phyloP scores from a whole-genome alignment of 495 filamentous ascomycete species.

The Halenospora varia region DNA sequence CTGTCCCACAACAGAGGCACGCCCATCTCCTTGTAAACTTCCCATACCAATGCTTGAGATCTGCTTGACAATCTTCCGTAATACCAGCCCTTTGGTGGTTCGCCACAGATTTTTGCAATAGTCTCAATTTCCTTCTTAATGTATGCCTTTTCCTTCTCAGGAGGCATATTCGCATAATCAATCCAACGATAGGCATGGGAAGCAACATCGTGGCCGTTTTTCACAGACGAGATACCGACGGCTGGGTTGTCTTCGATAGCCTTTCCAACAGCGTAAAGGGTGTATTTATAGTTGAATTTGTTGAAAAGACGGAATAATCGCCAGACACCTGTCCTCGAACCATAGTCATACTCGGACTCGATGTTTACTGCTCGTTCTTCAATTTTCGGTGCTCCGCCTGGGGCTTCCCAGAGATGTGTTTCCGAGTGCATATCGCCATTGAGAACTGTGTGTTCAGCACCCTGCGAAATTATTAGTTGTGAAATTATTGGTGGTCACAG shows the following conservation, averaged over 20 bases:
- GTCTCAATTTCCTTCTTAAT: conserved; percentile 33
- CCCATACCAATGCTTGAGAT: conserved; percentile 29
- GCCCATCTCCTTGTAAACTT: conserved; percentile 35
- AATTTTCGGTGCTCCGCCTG: conserved; percentile 24
- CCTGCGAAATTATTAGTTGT: conserved; percentile 11
- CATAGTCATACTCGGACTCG: conserved; percentile 39
- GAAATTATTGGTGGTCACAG: not conserved
- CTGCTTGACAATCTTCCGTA: conserved; percentile 32
- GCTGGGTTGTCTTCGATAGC: conserved; percentile 33
- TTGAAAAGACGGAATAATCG: conserved; percentile 35
- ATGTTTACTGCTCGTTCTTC: conserved; percentile 33
- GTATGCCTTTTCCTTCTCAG: conserved; percentile 36
- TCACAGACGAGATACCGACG: conserved; percentile 28
- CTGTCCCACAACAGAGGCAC: conserved; percentile 30
- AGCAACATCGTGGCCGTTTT: conserved; percentile 36
- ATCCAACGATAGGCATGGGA: conserved; percentile 38
- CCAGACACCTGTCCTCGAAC: conserved; percentile 35
- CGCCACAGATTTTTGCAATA: conserved; percentile 30
- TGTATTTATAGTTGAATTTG: conserved; percentile 34
- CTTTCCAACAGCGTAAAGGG: conserved; percentile 34
- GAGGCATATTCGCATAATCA: conserved; percentile 30
- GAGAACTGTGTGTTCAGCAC: conserved; percentile 31
- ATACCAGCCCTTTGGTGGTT: conserved; percentile 36
- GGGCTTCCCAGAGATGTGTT: conserved; percentile 31
- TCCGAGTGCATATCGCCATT: conserved; percentile 33